These are phyloP conservation scores for Heracleum sosnowskyi DNA, from an alignment of 129 eudicot genomes.

Conservation along the genomic window DNA sequence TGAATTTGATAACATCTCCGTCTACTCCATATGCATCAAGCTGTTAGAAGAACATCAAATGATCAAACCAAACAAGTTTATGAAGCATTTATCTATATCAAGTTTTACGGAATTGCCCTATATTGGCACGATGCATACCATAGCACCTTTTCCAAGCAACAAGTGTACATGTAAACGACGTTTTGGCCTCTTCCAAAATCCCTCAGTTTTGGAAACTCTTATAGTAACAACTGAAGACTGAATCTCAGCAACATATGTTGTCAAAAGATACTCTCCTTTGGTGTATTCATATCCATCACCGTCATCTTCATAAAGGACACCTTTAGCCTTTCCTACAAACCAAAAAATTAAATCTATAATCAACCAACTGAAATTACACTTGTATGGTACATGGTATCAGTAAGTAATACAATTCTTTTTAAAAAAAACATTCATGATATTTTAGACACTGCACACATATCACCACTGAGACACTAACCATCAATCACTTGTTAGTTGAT, in stretches of 20 bases:
- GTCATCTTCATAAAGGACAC: slow-evolving; percentile 86
- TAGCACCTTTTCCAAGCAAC: slow-evolving; percentile 74
- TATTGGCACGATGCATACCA: slow-evolving; percentile 34
- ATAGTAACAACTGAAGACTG: slow-evolving; percentile 55
- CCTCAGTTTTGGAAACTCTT: slow-evolving; percentile 59
- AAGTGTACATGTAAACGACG: slow-evolving; percentile 67
- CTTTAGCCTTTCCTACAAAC: slow-evolving; percentile 79
- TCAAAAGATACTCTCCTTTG: slow-evolving; percentile 55
- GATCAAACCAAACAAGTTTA: too few species aligned
- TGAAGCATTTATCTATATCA: background rate
- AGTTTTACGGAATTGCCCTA: background rate
- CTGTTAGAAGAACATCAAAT: slow-evolving; percentile 20
- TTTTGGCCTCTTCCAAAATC: slow-evolving; percentile 66
- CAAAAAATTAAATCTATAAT: background rate
- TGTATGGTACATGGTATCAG: background rate
- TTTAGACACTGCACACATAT: too few species aligned
- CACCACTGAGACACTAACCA: too few species aligned
- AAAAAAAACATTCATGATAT: too few species aligned
- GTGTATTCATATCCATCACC: slow-evolving; percentile 89
- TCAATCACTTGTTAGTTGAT: too few species aligned
- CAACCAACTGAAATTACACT: background rate
- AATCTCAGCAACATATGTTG: slow-evolving; percentile 72
- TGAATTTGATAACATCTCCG: slow-evolving; percentile 61
- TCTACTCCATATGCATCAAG: slow-evolving; percentile 80
- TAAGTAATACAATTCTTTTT: too few species aligned